Evolutionary conservation across 371 early-diverging fungal species (phyloP).

Genomic region (Lichtheimia hyalospora): DNA sequence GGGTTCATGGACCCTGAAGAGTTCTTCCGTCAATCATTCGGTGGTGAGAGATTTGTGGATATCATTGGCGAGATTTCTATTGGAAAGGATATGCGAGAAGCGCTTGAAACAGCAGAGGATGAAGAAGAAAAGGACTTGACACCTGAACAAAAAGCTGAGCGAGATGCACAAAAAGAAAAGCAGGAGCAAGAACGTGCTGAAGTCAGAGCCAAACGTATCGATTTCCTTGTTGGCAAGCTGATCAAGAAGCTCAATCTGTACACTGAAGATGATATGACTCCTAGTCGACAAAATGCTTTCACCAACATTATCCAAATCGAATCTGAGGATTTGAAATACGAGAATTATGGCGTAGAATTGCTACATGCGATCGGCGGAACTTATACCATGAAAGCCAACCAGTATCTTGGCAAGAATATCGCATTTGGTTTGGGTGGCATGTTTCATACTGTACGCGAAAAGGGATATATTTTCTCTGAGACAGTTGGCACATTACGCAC

Average conservation of each 20-base stretch:
- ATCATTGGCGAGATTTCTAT: slow-evolving; percentile 97
- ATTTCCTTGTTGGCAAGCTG: slow-evolving; percentile 69
- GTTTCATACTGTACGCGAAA: slow-evolving; percentile 69
- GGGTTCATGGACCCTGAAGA: slow-evolving; percentile 89
- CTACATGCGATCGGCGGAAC: slow-evolving; percentile 91
- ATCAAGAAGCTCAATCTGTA: slow-evolving; percentile 75
- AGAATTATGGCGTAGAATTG: slow-evolving; percentile 90
- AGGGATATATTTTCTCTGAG: slow-evolving; percentile 84
- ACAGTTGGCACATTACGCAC: slow-evolving; percentile 88
- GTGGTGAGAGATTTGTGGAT: slow-evolving; percentile 91
- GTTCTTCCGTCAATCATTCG: slow-evolving; percentile 94
- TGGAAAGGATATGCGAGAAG: slow-evolving; percentile 85
- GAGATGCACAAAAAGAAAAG: slow-evolving; percentile 47
- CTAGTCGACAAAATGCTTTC: slow-evolving; percentile 60
- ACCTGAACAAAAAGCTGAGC: slow-evolving; percentile 63
- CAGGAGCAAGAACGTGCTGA: slow-evolving; percentile 41
- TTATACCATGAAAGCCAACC: slow-evolving; percentile 83
- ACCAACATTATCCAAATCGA: slow-evolving; percentile 69
- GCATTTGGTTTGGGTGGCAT: slow-evolving; percentile 74
- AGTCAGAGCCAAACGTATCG: slow-evolving; percentile 72
- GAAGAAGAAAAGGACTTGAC: slow-evolving; percentile 43
- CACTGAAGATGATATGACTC: slow-evolving; percentile 61
- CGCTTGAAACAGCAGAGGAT: slow-evolving; percentile 61
- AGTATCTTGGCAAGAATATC: slow-evolving; percentile 71
- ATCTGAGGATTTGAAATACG: slow-evolving; percentile 84